phyloP scores from a whole-genome alignment of 2,329 filamentous ascomycete genomes.

The Cladosporium sp. region DNA sequence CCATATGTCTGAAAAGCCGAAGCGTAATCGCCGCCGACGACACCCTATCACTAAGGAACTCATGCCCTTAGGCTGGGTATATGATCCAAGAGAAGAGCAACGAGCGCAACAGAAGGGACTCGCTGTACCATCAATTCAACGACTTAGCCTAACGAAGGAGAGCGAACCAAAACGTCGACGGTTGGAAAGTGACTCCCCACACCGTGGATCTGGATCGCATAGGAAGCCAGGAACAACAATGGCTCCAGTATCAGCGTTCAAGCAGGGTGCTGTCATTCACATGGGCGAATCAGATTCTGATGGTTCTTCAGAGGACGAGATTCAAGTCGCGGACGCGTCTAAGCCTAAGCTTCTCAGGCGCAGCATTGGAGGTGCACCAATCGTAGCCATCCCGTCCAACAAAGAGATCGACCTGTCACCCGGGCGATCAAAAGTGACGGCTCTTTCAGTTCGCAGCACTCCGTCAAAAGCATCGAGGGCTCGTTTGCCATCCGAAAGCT shows the following conservation, averaged over 20 bases:
- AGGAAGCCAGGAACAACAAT: not conserved
- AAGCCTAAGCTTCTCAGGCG: constrained; percentile 8
- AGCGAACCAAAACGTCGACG: constrained; percentile 18
- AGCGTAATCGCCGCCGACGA: constrained; percentile 24
- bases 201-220: not conserved
- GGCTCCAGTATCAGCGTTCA: not conserved
- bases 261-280: not conserved
- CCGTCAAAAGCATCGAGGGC: not conserved
- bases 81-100: constrained; percentile 18
- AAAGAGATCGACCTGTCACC: not conserved
- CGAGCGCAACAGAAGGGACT: not conserved
- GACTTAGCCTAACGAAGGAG: constrained; percentile 18
- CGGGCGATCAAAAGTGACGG: not conserved
- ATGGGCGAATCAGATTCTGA: constrained; percentile 1
- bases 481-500: not conserved
- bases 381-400: not conserved
- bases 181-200: constrained; percentile 2
- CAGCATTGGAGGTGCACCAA: constrained; percentile 2
- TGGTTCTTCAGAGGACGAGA: not conserved
- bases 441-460: not conserved
- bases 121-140: constrained; percentile 15
- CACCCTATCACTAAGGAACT: constrained; percentile 29
- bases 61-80: constrained; percentile 30
- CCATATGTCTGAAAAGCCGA: constrained; percentile 12
- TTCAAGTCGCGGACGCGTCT: not conserved